phyloP scores from a whole-genome alignment of 2,329 filamentous ascomycete genomes.

The Paraconiothyrium sp. region DNA sequence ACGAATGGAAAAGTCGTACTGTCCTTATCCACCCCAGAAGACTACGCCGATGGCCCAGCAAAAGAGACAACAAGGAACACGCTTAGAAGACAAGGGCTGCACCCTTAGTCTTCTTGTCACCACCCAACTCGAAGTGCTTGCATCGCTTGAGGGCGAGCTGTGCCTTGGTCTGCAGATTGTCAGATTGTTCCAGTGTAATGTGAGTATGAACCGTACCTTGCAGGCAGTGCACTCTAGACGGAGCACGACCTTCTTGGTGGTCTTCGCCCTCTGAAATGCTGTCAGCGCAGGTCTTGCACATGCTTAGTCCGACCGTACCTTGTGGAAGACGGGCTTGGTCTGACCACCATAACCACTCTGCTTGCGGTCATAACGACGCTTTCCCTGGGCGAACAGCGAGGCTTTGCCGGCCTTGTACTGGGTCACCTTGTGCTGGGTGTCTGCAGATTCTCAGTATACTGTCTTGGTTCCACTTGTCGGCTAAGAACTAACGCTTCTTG shows the following conservation, averaged over 20 bases:
- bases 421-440: slow-evolving; percentile 87
- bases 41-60: slow-evolving; percentile 52
- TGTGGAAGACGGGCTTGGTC: slow-evolving; percentile 99
- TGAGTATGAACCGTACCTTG: slow-evolving; percentile 64
- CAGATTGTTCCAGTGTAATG: slow-evolving; percentile 17
- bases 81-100: slow-evolving; percentile 99
- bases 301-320: slow-evolving; percentile 30
- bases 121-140: slow-evolving; percentile 99
- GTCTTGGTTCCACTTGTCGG: slow-evolving; percentile 8
- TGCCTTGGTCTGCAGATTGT: slow-evolving; percentile 74
- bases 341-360: slow-evolving; percentile 99
- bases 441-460: slow-evolving; percentile 42
- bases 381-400: slow-evolving; percentile 96
- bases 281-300: slow-evolving; percentile 24
- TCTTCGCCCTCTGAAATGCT: slow-evolving; percentile 88
- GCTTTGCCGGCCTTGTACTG: slow-evolving; percentile 99
- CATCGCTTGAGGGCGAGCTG: slow-evolving; percentile 99
- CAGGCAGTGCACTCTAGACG: slow-evolving; percentile 96
- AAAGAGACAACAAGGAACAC: slow-evolving; percentile 57
- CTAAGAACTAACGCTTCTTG: slow-evolving; percentile 62
- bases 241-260: slow-evolving; percentile 99
- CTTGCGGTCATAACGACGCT: slow-evolving; percentile 92
- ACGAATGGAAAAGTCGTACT: slow-evolving; percentile 47
- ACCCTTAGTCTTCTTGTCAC: slow-evolving; percentile 99
- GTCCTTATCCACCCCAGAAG: slow-evolving; percentile 45